Evolutionary conservation across 1,139 yeast genomes (phyloP).

Genomic region (Taiozyma onychis): DNA sequence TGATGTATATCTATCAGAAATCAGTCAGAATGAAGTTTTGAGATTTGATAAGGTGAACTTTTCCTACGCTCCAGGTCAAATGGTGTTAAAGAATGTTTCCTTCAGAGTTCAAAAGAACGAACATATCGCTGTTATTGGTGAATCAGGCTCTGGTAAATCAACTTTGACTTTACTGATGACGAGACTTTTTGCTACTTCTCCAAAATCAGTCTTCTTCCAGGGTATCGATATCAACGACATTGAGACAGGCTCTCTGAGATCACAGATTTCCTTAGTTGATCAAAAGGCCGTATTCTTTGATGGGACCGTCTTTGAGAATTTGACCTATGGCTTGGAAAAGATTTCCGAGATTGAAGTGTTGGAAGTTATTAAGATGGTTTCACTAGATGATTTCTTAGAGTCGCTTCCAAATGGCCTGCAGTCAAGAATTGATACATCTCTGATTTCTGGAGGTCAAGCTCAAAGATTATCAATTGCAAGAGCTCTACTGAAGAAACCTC

Average conservation of each 20-base stretch:
- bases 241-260: conserved; percentile 45
- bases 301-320: conserved; percentile 61
- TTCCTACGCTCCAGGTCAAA: conserved; percentile 31
- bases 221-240: conserved; percentile 41
- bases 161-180: conserved; percentile 52
- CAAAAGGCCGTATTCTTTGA: conserved; percentile 63
- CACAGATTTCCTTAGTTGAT: conserved; percentile 56
- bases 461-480: conserved; percentile 75
- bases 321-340: conserved; percentile 50
- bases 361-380: conserved; percentile 39
- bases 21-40: conserved; percentile 24
- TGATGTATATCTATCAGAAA: conserved; percentile 16
- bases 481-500: conserved; percentile 60
- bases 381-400: conserved; percentile 45
- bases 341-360: conserved; percentile 34
- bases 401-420: conserved; percentile 52
- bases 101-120: conserved; percentile 41
- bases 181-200: conserved; percentile 40
- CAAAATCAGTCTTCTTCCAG: conserved; percentile 32
- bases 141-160: conserved; percentile 79
- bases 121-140: conserved; percentile 62
- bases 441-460: conserved; percentile 76
- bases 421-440: conserved; percentile 50
- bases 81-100: conserved; percentile 34
- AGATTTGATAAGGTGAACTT: conserved; percentile 42